Percentiles rank a stretch among this genome's conserved stretches.
Conservation (phyloP, 805 yeast genomes). For the Wickerhamiella shivajii region DNA sequence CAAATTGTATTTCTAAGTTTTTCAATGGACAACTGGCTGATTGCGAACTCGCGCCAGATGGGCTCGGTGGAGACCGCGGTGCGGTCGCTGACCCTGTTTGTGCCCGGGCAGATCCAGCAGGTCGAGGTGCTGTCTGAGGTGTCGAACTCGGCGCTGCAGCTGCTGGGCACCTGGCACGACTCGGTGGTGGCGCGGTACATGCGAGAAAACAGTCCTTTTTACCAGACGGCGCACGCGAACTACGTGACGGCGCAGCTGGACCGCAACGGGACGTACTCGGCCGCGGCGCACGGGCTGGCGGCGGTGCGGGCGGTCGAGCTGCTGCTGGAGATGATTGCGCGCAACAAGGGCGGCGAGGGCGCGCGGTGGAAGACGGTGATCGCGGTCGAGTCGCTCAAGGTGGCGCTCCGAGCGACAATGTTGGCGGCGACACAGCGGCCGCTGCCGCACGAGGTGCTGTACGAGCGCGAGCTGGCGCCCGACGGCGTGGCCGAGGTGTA, state of each 20-base stretch:
- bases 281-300: constrained; percentile 21
- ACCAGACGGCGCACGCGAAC: constrained; percentile 10
- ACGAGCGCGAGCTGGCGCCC: constrained; percentile 26
- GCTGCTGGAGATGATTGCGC: constrained; percentile 26
- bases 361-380: constrained; percentile 23
- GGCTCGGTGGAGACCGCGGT: constrained; percentile 27
- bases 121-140: constrained; percentile 28
- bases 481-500: constrained; percentile 15
- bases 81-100: constrained; percentile 23
- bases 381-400: constrained; percentile 22
- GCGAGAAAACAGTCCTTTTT: constrained; percentile 2
- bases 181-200: constrained; percentile 22
- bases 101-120: constrained; percentile 28
- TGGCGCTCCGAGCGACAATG: constrained; percentile 22
- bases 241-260: constrained; percentile 12
- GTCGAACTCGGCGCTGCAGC: constrained; percentile 22
- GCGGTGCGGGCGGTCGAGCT: constrained; percentile 25
- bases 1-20: background rate
- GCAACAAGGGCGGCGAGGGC: constrained; percentile 17
- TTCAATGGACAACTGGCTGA: constrained; percentile 21
- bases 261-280: constrained; percentile 17
- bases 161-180: constrained; percentile 27
- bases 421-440: constrained; percentile 21
- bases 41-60: constrained; percentile 25
- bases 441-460: constrained; percentile 21